phyloP scores from a whole-genome alignment of 148 eudicot species.

The Agrostemma githago region DNA sequence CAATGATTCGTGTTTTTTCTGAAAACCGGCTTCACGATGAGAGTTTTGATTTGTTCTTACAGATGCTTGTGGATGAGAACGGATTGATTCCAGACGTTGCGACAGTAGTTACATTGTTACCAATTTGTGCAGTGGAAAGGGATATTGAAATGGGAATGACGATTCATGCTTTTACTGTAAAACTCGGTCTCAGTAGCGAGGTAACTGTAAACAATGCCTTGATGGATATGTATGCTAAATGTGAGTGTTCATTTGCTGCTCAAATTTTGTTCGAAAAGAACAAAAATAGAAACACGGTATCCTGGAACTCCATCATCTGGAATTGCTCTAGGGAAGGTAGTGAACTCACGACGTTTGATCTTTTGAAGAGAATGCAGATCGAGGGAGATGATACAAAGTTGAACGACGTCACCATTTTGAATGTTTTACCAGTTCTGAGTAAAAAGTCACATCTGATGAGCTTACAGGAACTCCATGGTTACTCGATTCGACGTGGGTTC shows the following conservation, averaged over 20 bases:
- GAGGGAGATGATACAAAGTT: slow-evolving; percentile 20
- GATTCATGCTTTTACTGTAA: slow-evolving; percentile 52
- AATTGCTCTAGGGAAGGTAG: slow-evolving; percentile 42
- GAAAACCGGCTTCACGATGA: slow-evolving; percentile 35
- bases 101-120: slow-evolving; percentile 50
- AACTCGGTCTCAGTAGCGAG: slow-evolving; percentile 36
- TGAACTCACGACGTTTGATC: slow-evolving; percentile 28
- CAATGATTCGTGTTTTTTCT: slow-evolving; percentile 43
- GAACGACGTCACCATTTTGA: slow-evolving; percentile 49
- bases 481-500: slow-evolving; percentile 45
- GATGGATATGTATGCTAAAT: slow-evolving; percentile 65
- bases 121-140: slow-evolving; percentile 41
- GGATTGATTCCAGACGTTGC: slow-evolving; percentile 45
- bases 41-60: slow-evolving; percentile 32
- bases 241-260: slow-evolving; percentile 42
- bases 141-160: slow-evolving; percentile 38
- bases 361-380: slow-evolving; percentile 41
- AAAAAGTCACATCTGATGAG: slow-evolving; percentile 28
- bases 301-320: slow-evolving; percentile 62
- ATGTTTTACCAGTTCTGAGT: slow-evolving; percentile 45
- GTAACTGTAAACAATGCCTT: slow-evolving; percentile 52
- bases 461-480: slow-evolving; percentile 63
- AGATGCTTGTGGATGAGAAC: slow-evolving; percentile 31
- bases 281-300: slow-evolving; percentile 40
- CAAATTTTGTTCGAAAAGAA: slow-evolving; percentile 35